These are phyloP conservation scores for Anethum foeniculum DNA, from an alignment of 140 eudicot genomes.

Conservation along the genomic window DNA sequence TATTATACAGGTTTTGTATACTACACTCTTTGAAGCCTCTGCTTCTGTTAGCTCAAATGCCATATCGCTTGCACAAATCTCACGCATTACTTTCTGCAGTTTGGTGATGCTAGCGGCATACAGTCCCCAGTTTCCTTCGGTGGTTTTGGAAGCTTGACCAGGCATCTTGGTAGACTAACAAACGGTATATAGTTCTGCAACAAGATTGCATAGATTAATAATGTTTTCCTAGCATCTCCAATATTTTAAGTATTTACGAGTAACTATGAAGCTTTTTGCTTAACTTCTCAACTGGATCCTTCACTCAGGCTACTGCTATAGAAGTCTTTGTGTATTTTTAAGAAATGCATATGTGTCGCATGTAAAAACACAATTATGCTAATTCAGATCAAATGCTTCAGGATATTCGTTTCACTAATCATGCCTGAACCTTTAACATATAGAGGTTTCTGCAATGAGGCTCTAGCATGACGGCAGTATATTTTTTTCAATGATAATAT, in stretches of 20 bases:
- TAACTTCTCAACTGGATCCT: neutral
- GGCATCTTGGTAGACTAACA: slow-evolving; percentile 89
- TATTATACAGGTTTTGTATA: slow-evolving; percentile 66
- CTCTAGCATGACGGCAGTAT: slow-evolving; percentile 2
- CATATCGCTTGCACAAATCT: slow-evolving; percentile 15
- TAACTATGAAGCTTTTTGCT: neutral
- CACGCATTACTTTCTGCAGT: slow-evolving; percentile 39
- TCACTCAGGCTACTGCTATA: neutral
- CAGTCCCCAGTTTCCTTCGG: slow-evolving; percentile 99
- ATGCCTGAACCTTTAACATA: neutral
- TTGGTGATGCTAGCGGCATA: slow-evolving; percentile 98
- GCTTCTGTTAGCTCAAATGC: slow-evolving; percentile 14
- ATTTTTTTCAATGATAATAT: slow-evolving; percentile 11
- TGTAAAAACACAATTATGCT: neutral
- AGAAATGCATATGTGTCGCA: neutral
- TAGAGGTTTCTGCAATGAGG: neutral
- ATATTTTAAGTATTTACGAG: neutral
- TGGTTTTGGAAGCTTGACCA: slow-evolving; percentile 96
- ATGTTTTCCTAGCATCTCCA: neutral
- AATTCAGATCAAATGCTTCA: neutral
- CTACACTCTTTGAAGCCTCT: slow-evolving; percentile 17
- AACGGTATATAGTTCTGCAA: slow-evolving; percentile 33
- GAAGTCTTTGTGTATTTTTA: neutral
- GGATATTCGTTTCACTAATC: neutral
- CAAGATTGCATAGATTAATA: neutral